A percentile compares a stretch with the other conserved stretches of the same genome.
phyloP scores from a whole-genome alignment of 2,329 filamentous ascomycete genomes.

The Leptographium lundbergii region DNA sequence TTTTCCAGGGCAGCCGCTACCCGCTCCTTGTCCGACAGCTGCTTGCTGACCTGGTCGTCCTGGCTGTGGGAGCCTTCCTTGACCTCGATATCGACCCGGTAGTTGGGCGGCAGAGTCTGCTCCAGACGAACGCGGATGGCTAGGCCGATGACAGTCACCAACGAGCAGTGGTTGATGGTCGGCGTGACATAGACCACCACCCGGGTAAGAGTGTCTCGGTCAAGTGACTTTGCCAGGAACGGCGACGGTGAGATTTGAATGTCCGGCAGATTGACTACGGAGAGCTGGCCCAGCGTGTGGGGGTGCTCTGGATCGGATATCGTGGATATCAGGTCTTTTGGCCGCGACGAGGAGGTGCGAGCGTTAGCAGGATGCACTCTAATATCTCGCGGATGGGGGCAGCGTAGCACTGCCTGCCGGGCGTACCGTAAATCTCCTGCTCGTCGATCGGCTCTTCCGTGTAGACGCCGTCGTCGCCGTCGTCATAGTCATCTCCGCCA shows the following conservation, averaged over 20 bases:
- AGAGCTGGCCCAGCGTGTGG: slow-evolving; percentile 80
- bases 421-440: slow-evolving; percentile 85
- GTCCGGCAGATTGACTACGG: slow-evolving; percentile 91
- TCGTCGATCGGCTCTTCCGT: slow-evolving; percentile 79
- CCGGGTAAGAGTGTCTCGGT: slow-evolving; percentile 46
- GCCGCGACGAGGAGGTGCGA: background rate
- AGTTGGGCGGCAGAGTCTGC: slow-evolving; percentile 80
- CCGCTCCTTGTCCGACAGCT: slow-evolving; percentile 89
- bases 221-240: slow-evolving; percentile 22
- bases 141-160: slow-evolving; percentile 91
- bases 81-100: slow-evolving; percentile 82
- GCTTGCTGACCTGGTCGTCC: slow-evolving; percentile 92
- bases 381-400: too few relatives aligned
- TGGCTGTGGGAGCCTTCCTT: slow-evolving; percentile 95
- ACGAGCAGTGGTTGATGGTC: slow-evolving; percentile 91
- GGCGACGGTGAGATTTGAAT: slow-evolving; percentile 63
- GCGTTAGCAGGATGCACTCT: too few relatives aligned
- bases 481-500: slow-evolving; percentile 13
- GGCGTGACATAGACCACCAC: slow-evolving; percentile 87
- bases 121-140: slow-evolving; percentile 86
- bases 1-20: slow-evolving; percentile 94
- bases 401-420: too few relatives aligned
- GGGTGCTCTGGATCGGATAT: slow-evolving; percentile 97
- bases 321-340: slow-evolving; percentile 74
- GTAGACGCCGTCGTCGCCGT: slow-evolving; percentile 41